Evolutionary conservation across 75 land plant genomes (phyloP), one percentile per base, ranked within the genome.

Genomic region (Chamaecyparis obtusa): DNA sequence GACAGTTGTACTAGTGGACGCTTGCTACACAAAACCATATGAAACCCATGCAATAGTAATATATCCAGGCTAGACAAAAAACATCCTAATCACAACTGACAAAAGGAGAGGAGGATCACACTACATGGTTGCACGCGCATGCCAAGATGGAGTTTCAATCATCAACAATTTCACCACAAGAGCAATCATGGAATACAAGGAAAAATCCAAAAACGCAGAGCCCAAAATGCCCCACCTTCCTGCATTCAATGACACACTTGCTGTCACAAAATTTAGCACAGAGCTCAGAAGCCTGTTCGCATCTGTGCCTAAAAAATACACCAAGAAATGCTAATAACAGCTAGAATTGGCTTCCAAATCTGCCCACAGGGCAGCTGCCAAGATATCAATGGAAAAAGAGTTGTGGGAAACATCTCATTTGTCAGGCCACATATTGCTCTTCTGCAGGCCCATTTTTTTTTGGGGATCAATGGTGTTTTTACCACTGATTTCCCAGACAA

Each of bases 1-100:
- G 43, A 72, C 43, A 15, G 87, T 86, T n/a, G 87, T 86, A 27
- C 84, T 15, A 16, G 84, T 44, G 87, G 87, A 86, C 8, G 84
- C 84, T 3, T 67, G n/a, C 3, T 86, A 86, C 85, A 44, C 75
- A 1, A 86, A 86, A 32, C 87, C 87, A 2, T 86, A 74, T 24
- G n/a, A 77, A 11, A 86, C 87, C n/a, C 44, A 86, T 3, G 37
- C 24, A 21, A 84, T 86, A 30, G 27, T 86, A 3, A 75, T 86
- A 27, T 21, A 36, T 4, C 87, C 87, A 19, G 55, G 87, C 4
- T 84, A 86, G 87, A 86, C 87, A 2, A 86, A 44, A 24, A 30
- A 86, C 43, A 32, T 86, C 16, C 84, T 83, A 3, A 16, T 83
- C 54, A 24, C 44, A 21, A n/a, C 54, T 0, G 9, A 3, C 16